A percentile compares a stretch with the other conserved stretches of the same genome.
These are phyloP conservation scores for Cercospora berteroae DNA, from an alignment of 2,329 filamentous ascomycete species.

Conservation along the genomic window DNA sequence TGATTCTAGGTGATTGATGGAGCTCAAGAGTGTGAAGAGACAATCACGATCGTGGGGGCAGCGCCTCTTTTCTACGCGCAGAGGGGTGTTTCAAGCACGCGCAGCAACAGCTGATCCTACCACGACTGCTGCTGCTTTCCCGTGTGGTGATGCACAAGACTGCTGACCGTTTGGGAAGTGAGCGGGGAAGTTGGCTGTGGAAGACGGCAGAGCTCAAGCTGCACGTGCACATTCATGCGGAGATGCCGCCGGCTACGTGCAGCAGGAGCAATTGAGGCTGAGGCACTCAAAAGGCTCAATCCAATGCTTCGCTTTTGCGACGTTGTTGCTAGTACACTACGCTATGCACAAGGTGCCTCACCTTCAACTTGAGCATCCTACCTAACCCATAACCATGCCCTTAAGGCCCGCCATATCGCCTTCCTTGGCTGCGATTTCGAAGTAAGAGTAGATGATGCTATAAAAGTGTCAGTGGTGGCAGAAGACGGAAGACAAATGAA, in stretches of 20 bases:
- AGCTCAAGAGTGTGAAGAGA: background rate
- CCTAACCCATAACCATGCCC: constrained; percentile 59
- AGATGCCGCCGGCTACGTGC: background rate
- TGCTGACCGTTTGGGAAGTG: constrained; percentile 20
- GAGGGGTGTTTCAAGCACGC: constrained; percentile 1
- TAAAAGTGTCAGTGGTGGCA: constrained; percentile 32
- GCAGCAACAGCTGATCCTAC: background rate
- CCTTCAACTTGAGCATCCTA: constrained; percentile 22
- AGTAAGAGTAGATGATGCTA: constrained; percentile 99
- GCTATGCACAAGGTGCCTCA: constrained; percentile 24
- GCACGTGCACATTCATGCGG: background rate
- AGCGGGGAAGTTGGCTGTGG: constrained; percentile 8
- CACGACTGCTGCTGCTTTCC: background rate
- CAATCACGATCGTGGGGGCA: background rate
- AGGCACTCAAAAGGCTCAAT: background rate
- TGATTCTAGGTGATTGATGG: background rate
- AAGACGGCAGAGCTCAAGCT: constrained; percentile 8
- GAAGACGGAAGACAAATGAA: background rate
- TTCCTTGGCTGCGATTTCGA: constrained; percentile 98
- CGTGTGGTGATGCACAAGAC: constrained; percentile 14
- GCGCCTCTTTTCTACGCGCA: background rate
- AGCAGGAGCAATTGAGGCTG: background rate
- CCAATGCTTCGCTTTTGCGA: background rate
- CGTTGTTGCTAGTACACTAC: constrained; percentile 18
- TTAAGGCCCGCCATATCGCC: constrained; percentile 82